Base-by-base conservation (phyloP, 164 flowering plant genomes). In the Magnolia changhungtana region DNA sequence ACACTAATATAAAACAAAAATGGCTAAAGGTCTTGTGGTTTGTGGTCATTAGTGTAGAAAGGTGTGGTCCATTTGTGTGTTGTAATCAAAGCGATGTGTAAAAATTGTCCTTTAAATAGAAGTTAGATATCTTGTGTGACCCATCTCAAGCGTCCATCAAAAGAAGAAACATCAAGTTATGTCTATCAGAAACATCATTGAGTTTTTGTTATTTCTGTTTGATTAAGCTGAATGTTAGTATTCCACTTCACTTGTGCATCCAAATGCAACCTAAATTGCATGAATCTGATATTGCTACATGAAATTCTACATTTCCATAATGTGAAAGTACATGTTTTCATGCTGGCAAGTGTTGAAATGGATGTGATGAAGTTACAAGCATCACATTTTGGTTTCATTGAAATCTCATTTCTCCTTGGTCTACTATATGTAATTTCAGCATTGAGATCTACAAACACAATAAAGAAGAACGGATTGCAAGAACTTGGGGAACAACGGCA, bases 401-500 rank as follows among this genome's bases (percentile, higher is more conserved):
- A 66, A 66, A 21, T 24, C 21, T 14, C 16, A 66, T 66, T 66
- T 66, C 13, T 9, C 24, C 10, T 55, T 55, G 18, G 18, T 10
- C 2, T 55, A 16, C 61, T 50, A 19, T 24, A 72, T 73, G 50
- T 50, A 67, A 13, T 81, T 72, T 66, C 88, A 93, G 98, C 75
- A 89, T 93, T 73, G 98, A 94, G 84, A 91, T 94, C 49, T 94
- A 92, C 88, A 94, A 92, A 87, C 98, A 94, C 83, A 86, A 84
- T 59, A 94, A 90, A 82, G 97, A 94, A 87, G 97, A 94, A 79
- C 77, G 98, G 50, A 88, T 92, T 24, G 98, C 97, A 18, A 84
- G 98, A 77, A 94, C 98, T 7, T 94, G 97, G 98, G 98, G 97
- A 7, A 90, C 92, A 58, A 90, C 93, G 50, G 98, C 95, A 59